Percentiles rank a stretch among this genome's conserved stretches.
Evolutionary conservation across 1,139 yeast genomes (phyloP).

Genomic region (Pichia sp.): DNA sequence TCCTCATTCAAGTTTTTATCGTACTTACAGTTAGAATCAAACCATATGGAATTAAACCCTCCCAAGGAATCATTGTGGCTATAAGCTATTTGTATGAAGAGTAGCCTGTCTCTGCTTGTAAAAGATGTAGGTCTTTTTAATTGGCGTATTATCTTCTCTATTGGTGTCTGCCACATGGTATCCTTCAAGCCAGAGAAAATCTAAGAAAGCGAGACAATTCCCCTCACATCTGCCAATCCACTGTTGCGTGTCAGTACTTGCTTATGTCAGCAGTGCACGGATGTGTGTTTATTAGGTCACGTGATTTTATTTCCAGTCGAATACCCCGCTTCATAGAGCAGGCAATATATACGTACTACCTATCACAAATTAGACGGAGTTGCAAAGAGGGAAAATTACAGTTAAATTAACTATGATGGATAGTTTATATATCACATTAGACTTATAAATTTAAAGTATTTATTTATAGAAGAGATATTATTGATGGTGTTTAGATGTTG

Average conservation of each 20-base stretch:
- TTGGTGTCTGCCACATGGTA: neutral
- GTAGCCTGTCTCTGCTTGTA: neutral
- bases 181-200: neutral
- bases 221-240: constrained; percentile 3
- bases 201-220: constrained; percentile 1
- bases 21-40: constrained; percentile 51
- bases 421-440: constrained; percentile 18
- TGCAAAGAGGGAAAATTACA: constrained; percentile 7
- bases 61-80: constrained; percentile 59
- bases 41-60: constrained; percentile 65
- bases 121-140: neutral
- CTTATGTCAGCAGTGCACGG: neutral
- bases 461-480: constrained; percentile 21
- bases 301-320: neutral
- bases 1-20: neutral
- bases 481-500: constrained; percentile 69
- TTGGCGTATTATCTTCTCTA: neutral
- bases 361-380: too few species aligned
- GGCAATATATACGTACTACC: too few species aligned
- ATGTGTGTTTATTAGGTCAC: neutral
- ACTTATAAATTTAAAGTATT: constrained; percentile 19
- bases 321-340: too few species aligned
- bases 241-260: neutral
- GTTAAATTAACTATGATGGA: constrained; percentile 13
- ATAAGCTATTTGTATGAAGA: constrained; percentile 6